phyloP scores from a whole-genome alignment of 2,329 filamentous ascomycete species.

The Stylonectria norvegica region DNA sequence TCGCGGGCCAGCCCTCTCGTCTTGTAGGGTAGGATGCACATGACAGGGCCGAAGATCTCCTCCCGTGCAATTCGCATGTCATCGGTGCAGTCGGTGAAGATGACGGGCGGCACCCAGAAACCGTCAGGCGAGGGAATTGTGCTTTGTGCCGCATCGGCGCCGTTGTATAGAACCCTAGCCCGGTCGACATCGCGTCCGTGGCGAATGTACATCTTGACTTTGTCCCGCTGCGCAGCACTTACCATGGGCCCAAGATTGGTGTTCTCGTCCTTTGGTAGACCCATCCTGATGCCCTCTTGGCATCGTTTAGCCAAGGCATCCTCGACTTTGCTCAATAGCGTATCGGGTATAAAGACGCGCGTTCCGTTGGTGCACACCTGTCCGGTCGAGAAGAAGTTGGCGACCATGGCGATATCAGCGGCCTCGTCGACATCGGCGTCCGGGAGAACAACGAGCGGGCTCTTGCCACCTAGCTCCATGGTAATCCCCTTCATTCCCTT shows the following conservation, averaged over 20 bases:
- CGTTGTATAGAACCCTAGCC: constrained; percentile 72
- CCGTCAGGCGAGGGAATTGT: constrained; percentile 54
- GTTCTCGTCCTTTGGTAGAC: constrained; percentile 64
- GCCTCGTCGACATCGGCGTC: constrained; percentile 76
- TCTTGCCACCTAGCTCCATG: constrained; percentile 89
- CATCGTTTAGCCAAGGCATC: constrained; percentile 51
- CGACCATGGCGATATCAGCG: constrained; percentile 89
- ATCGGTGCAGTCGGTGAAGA: constrained; percentile 85
- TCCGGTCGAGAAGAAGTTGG: constrained; percentile 87
- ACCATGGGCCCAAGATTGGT: constrained; percentile 87
- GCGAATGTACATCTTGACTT: constrained; percentile 73
- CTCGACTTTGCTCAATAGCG: constrained; percentile 67
- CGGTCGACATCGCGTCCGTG: constrained; percentile 71
- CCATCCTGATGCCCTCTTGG: constrained; percentile 68
- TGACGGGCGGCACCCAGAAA: constrained; percentile 81
- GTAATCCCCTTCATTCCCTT: constrained; percentile 85
- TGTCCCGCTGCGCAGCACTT: constrained; percentile 69
- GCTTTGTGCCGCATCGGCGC: constrained; percentile 53
- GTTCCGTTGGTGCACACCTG: constrained; percentile 95
- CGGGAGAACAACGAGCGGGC: constrained; percentile 73
- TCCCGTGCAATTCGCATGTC: constrained; percentile 75
- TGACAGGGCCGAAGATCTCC: constrained; percentile 87
- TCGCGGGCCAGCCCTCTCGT: constrained; percentile 33
- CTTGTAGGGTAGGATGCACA: constrained; percentile 74
- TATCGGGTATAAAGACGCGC: constrained; percentile 72